Evolutionary conservation across 2,329 filamentous ascomycete genomes (phyloP), one percentile per base, ranked within the genome.

Genomic region (Diaporthe helianthi): DNA sequence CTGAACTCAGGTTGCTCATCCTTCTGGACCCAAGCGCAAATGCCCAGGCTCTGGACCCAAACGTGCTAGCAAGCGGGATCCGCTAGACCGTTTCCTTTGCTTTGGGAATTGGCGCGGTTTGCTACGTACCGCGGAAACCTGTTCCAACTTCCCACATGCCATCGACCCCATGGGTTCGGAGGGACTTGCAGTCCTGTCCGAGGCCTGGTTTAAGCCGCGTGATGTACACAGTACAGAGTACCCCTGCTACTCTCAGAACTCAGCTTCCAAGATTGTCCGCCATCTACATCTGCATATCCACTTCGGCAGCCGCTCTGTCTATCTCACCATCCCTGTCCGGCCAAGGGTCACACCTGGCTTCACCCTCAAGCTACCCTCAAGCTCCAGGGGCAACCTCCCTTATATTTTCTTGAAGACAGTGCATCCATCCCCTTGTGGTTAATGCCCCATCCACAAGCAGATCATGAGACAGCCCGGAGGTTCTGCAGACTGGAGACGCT

Each of bases 301-400:
- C 65, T 58, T 51, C 65, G 65, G 65, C 65, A 67, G 65, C 65
- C 65, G 65, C 65, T 67, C 52, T 67, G 52, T 36, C 52, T 67
- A 67, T 67, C 49, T 54, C 65, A 58, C 65, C 44, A 67, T 67
- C 65, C 65, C 54, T 67, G 65, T 58, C 38, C 26, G 24, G 53
- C 19, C 54, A 36, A 49, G 65, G 65, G 65, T 67, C 52, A 51
- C 52, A 51, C 52, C 65, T 58, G 65, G 61, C 36, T 51, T 46
- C 31, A 67, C 65, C 33, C 41, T 53, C 41, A 51, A 51, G 65
- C 44, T 55, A 49, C 54, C 36, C 41, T 67, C 65, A 58, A 55
- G 52, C 65, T 67, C 41, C 65, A 67, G 65, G 65, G 64, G 52
- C 54, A 44, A 29, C 52, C 49, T 58, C 65, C n/a, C 52, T 58